Evolutionary conservation across 305 asterid species (phyloP).

Genomic region (Rubia occidens): DNA sequence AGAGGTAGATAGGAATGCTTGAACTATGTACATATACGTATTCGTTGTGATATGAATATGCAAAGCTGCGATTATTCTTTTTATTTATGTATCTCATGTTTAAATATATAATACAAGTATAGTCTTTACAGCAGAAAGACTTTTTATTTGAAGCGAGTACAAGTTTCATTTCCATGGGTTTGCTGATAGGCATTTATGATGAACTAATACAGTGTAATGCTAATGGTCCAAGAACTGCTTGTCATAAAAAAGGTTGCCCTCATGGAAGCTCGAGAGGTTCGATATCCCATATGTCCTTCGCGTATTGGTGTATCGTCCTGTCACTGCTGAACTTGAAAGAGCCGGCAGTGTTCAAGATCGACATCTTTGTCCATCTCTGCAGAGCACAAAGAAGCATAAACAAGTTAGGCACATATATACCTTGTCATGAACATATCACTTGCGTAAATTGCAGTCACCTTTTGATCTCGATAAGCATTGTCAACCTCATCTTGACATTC

Average conservation of each 20-base stretch:
- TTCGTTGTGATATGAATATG: not conserved
- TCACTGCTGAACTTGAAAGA: slow-evolving; percentile 94
- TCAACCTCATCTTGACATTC: slow-evolving; percentile 94
- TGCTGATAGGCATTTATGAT: not conserved
- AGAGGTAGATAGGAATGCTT: slow-evolving; percentile 18
- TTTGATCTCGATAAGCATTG: slow-evolving; percentile 66
- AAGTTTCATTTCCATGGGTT: not conserved
- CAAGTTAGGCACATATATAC: slow-evolving; percentile 8
- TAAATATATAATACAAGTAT: not conserved
- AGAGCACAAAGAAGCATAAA: slow-evolving; percentile 12
- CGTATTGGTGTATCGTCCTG: slow-evolving; percentile 75
- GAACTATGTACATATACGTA: not conserved
- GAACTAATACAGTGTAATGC: no score
- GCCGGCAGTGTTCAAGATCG: slow-evolving; percentile 85
- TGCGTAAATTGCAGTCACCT: slow-evolving; percentile 26
- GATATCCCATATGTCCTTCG: slow-evolving; percentile 74
- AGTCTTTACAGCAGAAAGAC: not conserved
- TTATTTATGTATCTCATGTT: not conserved
- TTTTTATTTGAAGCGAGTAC: not conserved
- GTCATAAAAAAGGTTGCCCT: not conserved
- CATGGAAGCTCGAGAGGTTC: slow-evolving; percentile 37
- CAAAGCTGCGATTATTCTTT: not conserved
- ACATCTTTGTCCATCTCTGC: slow-evolving; percentile 88
- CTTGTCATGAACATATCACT: not conserved
- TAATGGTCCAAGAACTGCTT: not conserved